Evolutionary conservation across 1,284 basidiomycete genomes (phyloP), one percentile per base, ranked within the genome.

Genomic region (Malassezia yamatoensis): DNA sequence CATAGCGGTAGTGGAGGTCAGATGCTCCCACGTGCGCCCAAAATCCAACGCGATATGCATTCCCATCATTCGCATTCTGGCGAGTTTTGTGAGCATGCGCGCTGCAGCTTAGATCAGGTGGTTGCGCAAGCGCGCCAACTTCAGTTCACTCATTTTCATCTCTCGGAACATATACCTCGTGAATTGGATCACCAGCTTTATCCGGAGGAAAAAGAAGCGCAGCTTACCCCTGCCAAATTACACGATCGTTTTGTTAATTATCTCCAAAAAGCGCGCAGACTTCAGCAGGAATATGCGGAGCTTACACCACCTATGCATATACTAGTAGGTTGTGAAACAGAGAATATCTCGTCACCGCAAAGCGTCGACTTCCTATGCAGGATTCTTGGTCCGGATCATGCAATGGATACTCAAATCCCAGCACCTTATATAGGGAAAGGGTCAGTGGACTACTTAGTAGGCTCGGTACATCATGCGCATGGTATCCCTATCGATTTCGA

Each of bases 121-220:
- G 84, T 94, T 0, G 71, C 78, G 5, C 83, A 85, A 62, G 91
- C 94, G 10, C 84, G 89, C 53, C 70, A 77, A 2, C 81, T 85
- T 72, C 83, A 85, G 0, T 98, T 96, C 74, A 78, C 81, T 54
- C 79, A 86, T 0, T 96, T 86, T 70, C 89, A 90, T 4, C 79
- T 98, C 54, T 87, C 85, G n/a, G 93, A 98, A 76, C 94, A 98
- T 76, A 85, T 87, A 43, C 93, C 93, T 1, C 83, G 93, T 34
- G 90, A 89, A 75, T 80, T 88, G 54, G 50, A 66, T 1, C 72
- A 81, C 36, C 90, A 98, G 75, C 78, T 96, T 35, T 98, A 96
- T 73, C 93, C 91, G 13, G 93, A 98, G 79, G 93, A 98, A 83
- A 11, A 56, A 38, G 62, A 61, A 49, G 69, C 64, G 3, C 53